Conservation (phyloP, 2,329 filamentous ascomycete species). For the Monilinia polystroma region DNA sequence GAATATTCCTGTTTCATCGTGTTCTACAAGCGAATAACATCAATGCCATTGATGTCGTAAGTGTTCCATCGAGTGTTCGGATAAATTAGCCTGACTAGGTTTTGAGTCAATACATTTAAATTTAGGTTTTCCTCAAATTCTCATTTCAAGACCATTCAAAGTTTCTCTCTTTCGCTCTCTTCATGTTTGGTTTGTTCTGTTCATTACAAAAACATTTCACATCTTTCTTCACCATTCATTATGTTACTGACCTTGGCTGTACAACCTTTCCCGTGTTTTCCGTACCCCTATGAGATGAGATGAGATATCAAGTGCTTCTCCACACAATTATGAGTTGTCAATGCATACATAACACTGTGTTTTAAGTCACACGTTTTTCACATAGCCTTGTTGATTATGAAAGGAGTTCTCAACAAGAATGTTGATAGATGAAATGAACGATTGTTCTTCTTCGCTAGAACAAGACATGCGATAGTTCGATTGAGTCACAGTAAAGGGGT, state of each 20-base stretch:
- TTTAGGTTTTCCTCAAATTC: neutral
- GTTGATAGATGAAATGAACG: neutral
- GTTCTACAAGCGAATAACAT: constrained; percentile 5
- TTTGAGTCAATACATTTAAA: constrained; percentile 1
- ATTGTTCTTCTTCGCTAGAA: constrained; percentile 1
- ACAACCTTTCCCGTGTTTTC: constrained; percentile 6
- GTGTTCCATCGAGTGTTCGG: constrained; percentile 9
- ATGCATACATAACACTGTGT: constrained; percentile 15
- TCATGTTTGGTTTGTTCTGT: neutral
- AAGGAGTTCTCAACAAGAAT: neutral
- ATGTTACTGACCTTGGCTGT: neutral
- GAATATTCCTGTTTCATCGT: constrained; percentile 20
- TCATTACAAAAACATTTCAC: neutral
- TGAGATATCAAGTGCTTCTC: constrained; percentile 18
- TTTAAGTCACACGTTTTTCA: neutral
- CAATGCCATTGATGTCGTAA: constrained; percentile 12
- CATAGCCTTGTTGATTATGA: neutral
- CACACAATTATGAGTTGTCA: constrained; percentile 18
- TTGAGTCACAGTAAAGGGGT: neutral
- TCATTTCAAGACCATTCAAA: neutral
- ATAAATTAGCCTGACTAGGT: constrained; percentile 5
- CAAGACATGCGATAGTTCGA: neutral
- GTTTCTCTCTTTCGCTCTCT: neutral
- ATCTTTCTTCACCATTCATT: neutral
- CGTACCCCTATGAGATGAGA: neutral